Percentiles rank a stretch among this genome's conserved stretches.
Conservation (phyloP, 441 rosid genomes). For the Corymbia citriodora region DNA sequence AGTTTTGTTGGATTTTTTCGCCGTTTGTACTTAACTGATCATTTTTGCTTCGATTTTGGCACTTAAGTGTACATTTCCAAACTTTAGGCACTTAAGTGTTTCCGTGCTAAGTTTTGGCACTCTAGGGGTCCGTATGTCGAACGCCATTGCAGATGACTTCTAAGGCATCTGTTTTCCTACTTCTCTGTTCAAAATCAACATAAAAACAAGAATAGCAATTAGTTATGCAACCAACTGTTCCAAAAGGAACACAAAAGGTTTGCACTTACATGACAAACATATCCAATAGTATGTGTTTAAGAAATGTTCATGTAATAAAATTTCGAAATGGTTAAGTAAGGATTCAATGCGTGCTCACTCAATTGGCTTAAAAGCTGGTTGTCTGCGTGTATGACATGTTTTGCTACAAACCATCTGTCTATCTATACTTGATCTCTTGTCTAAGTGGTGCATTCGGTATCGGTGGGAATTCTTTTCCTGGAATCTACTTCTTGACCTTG, state of each 20-base stretch:
- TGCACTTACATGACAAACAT: background rate
- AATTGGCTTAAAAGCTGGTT: background rate
- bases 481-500: background rate
- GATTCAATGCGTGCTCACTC: background rate
- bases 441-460: background rate
- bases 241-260: background rate
- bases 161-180: background rate
- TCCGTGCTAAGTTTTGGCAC: too few relatives aligned
- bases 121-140: too few relatives aligned
- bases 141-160: background rate
- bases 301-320: background rate
- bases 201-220: background rate
- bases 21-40: too few relatives aligned
- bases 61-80: too few relatives aligned
- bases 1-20: too few relatives aligned
- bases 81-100: too few relatives aligned
- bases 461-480: background rate
- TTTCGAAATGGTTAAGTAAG: background rate
- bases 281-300: background rate
- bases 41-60: too few relatives aligned
- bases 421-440: background rate
- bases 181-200: background rate
- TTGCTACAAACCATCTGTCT: background rate
- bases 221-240: background rate
- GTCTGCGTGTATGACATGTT: background rate